A percentile compares a stretch with the other conserved stretches of the same genome.
phyloP scores from a whole-genome alignment of 2,329 filamentous ascomycete genomes.

The Lachnellula occidentalis region DNA sequence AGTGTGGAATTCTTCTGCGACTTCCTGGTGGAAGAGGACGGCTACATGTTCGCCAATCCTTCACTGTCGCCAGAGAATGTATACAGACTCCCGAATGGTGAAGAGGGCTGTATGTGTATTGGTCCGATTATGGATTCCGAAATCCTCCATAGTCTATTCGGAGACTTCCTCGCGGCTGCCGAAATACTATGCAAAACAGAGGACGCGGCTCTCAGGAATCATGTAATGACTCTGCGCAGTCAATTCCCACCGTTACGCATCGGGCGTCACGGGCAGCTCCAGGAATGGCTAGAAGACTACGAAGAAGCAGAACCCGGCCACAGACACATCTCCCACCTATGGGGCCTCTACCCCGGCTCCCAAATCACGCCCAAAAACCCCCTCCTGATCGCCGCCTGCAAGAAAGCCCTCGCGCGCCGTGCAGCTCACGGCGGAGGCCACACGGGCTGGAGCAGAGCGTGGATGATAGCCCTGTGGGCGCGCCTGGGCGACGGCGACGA shows the following conservation, averaged over 20 bases:
- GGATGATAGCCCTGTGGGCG: constrained; percentile 35
- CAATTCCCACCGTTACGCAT: constrained; percentile 24
- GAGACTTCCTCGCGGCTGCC: constrained; percentile 24
- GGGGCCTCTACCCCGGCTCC: constrained; percentile 38
- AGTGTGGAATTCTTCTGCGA: constrained; percentile 32
- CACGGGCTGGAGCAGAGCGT: constrained; percentile 35
- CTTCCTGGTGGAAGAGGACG: constrained; percentile 30
- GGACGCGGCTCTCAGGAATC: background rate
- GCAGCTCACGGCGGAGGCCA: constrained; percentile 38
- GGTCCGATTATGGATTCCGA: constrained; percentile 44
- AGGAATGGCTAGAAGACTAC: constrained; percentile 38
- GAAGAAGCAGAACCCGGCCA: constrained; percentile 38
- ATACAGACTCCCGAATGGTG: constrained; percentile 18
- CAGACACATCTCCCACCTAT: constrained; percentile 41
- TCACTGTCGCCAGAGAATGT: constrained; percentile 37
- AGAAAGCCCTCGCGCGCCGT: constrained; percentile 29
- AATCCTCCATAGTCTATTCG: constrained; percentile 37
- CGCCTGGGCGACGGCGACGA: too few relatives aligned
- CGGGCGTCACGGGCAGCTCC: constrained; percentile 33
- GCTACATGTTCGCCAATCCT: constrained; percentile 33
- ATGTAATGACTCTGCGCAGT: background rate
- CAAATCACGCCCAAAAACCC: constrained; percentile 34
- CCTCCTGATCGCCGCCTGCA: constrained; percentile 27
- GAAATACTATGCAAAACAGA: constrained; percentile 2
- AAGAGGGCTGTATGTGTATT: constrained; percentile 28